phyloP scores from a whole-genome alignment of 2,329 filamentous ascomycete genomes.

The Epichloe aotearoae region DNA sequence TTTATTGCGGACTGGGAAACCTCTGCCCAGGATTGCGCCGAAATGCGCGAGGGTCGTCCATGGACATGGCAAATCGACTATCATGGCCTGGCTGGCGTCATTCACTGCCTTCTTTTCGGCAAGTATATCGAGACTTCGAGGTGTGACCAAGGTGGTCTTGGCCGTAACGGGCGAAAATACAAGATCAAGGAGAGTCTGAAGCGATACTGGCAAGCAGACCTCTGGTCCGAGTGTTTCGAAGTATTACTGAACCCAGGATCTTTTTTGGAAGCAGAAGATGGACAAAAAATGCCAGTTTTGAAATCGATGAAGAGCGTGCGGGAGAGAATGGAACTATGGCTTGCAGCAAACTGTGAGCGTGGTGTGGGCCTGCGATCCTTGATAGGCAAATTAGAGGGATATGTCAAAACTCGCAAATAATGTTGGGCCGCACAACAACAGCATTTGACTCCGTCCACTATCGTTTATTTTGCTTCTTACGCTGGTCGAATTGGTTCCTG shows the following conservation, averaged over 20 bases:
- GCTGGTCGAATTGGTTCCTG: too few species aligned
- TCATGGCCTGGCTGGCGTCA: constrained; percentile 75
- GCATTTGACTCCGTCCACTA: too few species aligned
- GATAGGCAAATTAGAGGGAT: constrained; percentile 49
- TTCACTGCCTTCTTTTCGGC: constrained; percentile 84
- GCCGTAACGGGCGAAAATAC: constrained; percentile 55
- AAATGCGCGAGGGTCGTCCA: constrained; percentile 85
- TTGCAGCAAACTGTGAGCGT: constrained; percentile 70
- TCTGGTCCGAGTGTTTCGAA: constrained; percentile 77
- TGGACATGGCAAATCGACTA: constrained; percentile 99
- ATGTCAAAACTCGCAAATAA: constrained; percentile 24
- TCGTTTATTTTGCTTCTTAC: too few species aligned
- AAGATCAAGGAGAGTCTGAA: constrained; percentile 73
- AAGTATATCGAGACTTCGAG: constrained; percentile 79
- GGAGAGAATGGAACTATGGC: constrained; percentile 71
- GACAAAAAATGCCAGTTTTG: constrained; percentile 56
- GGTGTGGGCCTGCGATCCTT: constrained; percentile 60
- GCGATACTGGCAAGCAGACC: constrained; percentile 89
- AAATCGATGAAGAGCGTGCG: constrained; percentile 55
- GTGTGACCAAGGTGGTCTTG: constrained; percentile 39
- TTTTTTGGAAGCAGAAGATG: constrained; percentile 52
- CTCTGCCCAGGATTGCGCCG: constrained; percentile 73
- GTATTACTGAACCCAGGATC: constrained; percentile 70
- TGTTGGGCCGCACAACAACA: not conserved
- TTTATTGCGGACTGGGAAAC: constrained; percentile 97